Percentiles rank a stretch among this genome's conserved stretches.
Conservation (phyloP, 139 green algal genomes). For the Coccomyxa sp. region DNA sequence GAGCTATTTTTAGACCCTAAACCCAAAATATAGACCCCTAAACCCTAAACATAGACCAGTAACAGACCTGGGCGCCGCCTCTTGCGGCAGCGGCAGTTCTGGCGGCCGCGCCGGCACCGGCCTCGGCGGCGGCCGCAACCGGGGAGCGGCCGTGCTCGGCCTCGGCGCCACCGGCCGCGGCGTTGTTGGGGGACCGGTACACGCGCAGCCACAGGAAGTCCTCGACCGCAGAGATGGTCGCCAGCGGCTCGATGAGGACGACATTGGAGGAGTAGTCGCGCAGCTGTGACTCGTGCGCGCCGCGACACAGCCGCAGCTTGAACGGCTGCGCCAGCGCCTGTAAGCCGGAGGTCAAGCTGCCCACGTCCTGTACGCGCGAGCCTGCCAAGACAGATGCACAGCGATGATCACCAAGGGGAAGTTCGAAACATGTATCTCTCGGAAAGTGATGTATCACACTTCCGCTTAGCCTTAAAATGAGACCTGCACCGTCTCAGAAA, state of each 20-base stretch:
- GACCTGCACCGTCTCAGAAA: too few relatives aligned
- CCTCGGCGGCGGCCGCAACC: neutral
- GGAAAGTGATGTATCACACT: too few relatives aligned
- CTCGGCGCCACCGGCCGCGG: neutral
- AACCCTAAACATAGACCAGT: too few relatives aligned
- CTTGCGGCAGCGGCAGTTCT: too few relatives aligned
- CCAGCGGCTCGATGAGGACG: constrained; percentile 94
- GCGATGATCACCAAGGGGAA: neutral
- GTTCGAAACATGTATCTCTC: too few relatives aligned
- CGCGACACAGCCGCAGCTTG: constrained; percentile 80
- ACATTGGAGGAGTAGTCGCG: constrained; percentile 84
- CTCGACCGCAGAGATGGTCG: constrained; percentile 87
- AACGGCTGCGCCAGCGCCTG: constrained; percentile 81
- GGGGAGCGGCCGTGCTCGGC: neutral
- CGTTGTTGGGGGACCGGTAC: constrained; percentile 16
- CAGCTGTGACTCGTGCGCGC: constrained; percentile 30
- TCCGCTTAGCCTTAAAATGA: too few relatives aligned
- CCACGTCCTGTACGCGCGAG: constrained; percentile 12
- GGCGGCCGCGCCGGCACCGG: too few relatives aligned
- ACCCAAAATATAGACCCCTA: too few relatives aligned
- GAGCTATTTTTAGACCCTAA: too few relatives aligned
- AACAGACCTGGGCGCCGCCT: too few relatives aligned
- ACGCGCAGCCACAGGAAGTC: constrained; percentile 92
- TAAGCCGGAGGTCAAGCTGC: constrained; percentile 62
- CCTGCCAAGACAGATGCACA: constrained; percentile 1